Evolutionary conservation across 1,139 yeast species (phyloP).

Genomic region (Suhomyces panamericanus): DNA sequence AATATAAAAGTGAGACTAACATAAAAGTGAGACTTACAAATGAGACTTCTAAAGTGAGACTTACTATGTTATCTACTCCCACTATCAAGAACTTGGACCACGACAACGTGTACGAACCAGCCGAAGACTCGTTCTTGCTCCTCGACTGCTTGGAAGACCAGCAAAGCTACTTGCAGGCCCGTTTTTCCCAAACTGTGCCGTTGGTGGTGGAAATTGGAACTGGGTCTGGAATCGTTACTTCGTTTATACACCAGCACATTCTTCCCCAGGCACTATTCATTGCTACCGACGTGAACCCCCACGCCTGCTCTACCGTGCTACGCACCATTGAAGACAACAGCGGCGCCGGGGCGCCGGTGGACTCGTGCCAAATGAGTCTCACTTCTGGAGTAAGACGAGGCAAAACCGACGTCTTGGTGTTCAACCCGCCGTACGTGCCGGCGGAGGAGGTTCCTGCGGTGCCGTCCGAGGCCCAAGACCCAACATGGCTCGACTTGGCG

Average conservation of each 20-base stretch:
- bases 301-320: conserved; percentile 61
- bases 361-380: conserved; percentile 60
- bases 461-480: conserved; percentile 51
- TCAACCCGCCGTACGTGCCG: conserved; percentile 97
- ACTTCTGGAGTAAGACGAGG: conserved; percentile 48
- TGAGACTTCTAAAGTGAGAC: no score
- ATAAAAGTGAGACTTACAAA: no score
- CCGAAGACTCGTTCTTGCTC: conserved; percentile 85
- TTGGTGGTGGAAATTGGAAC: conserved; percentile 84
- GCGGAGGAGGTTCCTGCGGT: conserved; percentile 61
- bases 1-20: no score
- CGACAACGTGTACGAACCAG: conserved; percentile 79
- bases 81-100: conserved; percentile 30
- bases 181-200: conserved; percentile 40
- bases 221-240: conserved; percentile 85
- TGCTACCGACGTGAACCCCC: conserved; percentile 78
- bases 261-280: conserved; percentile 52
- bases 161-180: conserved; percentile 29
- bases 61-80: conserved; percentile 45
- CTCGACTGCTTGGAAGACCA: conserved; percentile 77
- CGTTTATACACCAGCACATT: conserved; percentile 63
- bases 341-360: conserved; percentile 31
- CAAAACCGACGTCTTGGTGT: conserved; percentile 67
- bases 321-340: conserved; percentile 53
- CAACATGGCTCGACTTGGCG: conserved; percentile 83